A percentile compares a stretch with the other conserved stretches of the same genome.
These are phyloP conservation scores for Viola pubescens DNA, from an alignment of 441 rosid species.

Conservation along the genomic window DNA sequence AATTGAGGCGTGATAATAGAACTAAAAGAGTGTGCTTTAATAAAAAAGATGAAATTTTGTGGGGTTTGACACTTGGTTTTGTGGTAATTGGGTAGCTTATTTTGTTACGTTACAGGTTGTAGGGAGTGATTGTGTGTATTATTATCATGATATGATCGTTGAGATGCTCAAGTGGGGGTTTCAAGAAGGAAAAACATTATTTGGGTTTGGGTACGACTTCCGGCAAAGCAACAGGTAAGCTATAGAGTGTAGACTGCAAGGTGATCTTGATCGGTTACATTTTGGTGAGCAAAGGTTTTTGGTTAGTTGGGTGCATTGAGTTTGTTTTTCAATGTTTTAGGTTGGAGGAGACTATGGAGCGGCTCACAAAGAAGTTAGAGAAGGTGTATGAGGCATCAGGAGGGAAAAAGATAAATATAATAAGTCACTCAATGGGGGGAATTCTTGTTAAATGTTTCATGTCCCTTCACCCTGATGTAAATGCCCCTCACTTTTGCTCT, in stretches of 20 bases:
- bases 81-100: too few relatives aligned
- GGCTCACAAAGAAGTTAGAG: slow-evolving; percentile 61
- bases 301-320: slow-evolving; percentile 1
- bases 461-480: slow-evolving; percentile 75
- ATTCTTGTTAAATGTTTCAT: slow-evolving; percentile 88
- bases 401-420: slow-evolving; percentile 77
- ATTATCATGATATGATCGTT: slow-evolving; percentile 91
- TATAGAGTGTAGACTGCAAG: not conserved
- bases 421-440: slow-evolving; percentile 98
- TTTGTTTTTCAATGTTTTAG: slow-evolving; percentile 26
- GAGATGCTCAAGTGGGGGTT: slow-evolving; percentile 95
- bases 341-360: slow-evolving; percentile 60
- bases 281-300: not conserved
- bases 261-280: too few relatives aligned
- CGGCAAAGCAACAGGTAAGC: slow-evolving; percentile 91
- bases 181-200: slow-evolving; percentile 84
- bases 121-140: slow-evolving; percentile 75
- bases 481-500: not conserved
- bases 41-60: too few relatives aligned
- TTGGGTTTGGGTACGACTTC: slow-evolving; percentile 95
- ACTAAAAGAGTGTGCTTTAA: not conserved
- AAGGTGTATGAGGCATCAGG: slow-evolving; percentile 70
- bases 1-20: not conserved
- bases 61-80: too few relatives aligned
- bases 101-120: slow-evolving; percentile 42